Percentiles rank a stretch among this genome's conserved stretches.
phyloP scores from a whole-genome alignment of 306 rosid species.

The Pueraria montana region DNA sequence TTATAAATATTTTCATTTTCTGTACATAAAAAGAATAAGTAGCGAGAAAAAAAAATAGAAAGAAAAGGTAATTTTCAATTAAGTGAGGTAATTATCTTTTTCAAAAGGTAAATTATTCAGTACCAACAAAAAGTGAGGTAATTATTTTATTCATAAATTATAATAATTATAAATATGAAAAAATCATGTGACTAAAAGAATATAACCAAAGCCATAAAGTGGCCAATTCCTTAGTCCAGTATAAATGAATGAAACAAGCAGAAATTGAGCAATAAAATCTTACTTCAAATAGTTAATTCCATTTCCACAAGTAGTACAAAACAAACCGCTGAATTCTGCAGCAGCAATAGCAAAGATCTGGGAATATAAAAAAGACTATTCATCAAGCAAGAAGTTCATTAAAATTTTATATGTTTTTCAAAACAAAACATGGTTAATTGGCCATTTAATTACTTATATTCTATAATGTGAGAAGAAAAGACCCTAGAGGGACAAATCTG shows the following conservation, averaged over 20 bases:
- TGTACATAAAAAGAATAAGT: background rate
- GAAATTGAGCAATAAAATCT: conserved; percentile 47
- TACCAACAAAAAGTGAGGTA: background rate
- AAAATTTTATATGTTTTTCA: background rate
- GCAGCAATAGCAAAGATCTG: conserved; percentile 69
- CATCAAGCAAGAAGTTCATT: conserved; percentile 14
- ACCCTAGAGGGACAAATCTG: no score
- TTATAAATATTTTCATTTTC: background rate
- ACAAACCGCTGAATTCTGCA: conserved; percentile 57
- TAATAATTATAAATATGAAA: background rate
- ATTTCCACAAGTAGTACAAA: conserved; percentile 67
- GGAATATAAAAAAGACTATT: conserved; percentile 20
- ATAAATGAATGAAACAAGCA: background rate
- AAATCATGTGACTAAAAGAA: background rate
- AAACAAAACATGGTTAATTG: background rate
- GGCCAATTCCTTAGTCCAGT: background rate
- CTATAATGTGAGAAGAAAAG: background rate
- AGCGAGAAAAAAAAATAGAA: background rate
- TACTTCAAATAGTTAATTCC: conserved; percentile 67
- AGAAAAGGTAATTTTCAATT: background rate
- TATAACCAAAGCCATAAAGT: background rate
- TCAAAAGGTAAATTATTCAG: background rate
- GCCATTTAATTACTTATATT: background rate
- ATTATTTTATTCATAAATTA: background rate
- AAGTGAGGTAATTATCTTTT: background rate